Evolutionary conservation across 805 yeast genomes (phyloP).

Genomic region (Saccharomycopsis fodiens): DNA sequence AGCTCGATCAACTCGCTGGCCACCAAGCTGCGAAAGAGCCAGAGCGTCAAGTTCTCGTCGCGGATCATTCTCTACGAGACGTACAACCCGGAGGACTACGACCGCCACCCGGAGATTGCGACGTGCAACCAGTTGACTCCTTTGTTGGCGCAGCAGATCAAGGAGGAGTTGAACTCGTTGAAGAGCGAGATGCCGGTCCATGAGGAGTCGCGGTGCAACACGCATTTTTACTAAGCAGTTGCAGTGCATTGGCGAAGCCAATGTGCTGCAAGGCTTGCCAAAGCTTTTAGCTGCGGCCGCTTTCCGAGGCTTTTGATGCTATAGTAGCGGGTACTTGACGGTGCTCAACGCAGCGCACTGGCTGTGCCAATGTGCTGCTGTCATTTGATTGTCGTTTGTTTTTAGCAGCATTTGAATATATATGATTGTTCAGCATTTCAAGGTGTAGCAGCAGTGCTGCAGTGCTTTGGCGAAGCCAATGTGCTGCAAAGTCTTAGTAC

Average conservation of each 20-base stretch:
- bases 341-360: not conserved
- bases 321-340: too few relatives aligned
- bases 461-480: too few relatives aligned
- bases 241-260: not conserved
- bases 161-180: constrained; percentile 73
- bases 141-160: constrained; percentile 73
- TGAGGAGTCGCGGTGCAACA: constrained; percentile 66
- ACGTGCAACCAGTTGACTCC: constrained; percentile 92
- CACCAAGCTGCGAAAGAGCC: not conserved
- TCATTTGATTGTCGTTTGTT: not conserved
- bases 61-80: constrained; percentile 81
- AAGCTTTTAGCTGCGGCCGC: too few relatives aligned
- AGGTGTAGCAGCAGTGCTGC: too few relatives aligned
- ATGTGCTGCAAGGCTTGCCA: too few relatives aligned
- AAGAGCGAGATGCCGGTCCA: constrained; percentile 82
- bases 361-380: not conserved
- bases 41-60: constrained; percentile 60
- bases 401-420: not conserved
- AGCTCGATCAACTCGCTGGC: constrained; percentile 3
- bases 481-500: too few relatives aligned
- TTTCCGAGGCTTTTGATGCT: too few relatives aligned
- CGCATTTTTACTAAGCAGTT: constrained; percentile 61
- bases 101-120: constrained; percentile 86
- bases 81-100: constrained; percentile 75
- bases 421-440: not conserved